Base-by-base conservation (phyloP, 192 early-diverging fungal species). In the Backusella liffmaniae region DNA sequence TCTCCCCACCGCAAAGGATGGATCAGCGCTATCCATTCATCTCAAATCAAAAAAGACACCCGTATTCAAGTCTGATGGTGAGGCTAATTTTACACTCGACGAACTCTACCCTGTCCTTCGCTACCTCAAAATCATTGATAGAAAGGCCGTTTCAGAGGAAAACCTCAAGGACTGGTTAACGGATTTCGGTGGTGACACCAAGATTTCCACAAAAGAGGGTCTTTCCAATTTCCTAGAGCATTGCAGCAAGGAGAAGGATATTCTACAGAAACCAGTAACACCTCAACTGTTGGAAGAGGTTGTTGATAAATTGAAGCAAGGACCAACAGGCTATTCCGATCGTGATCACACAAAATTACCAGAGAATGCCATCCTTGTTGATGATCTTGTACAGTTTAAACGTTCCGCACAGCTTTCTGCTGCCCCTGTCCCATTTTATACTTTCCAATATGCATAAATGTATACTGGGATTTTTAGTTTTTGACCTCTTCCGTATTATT, bases 381-480 rank as follows among this genome's bases (percentile, higher is more conserved):
- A 80, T 7, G 87, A 90, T 65, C 9, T 88, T 15, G 71, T 85
- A 18, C 77, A 78, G 34, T 90, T 86, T 76, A 90, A 90, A 75
- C 78, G 78, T 46, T 79, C 74, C 71, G 79, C 87, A 71, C 76
- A 82, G 30, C 62, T 87, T 16, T 83, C 84, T 41, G 68, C 84
- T 29, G 85, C 83, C n/a, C 77, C 84, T 39, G 76, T 82, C 6
- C 84, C 87, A 26, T 73, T 79, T 30, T 79, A 72, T 18, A 53
- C 26, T 18, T 72, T 72, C 56, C 34, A 69, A 36, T 69, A 69
- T 39, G n/a, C 30, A 39, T 69, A 69, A 36, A 23, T 69, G 37
- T 13, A 36, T 16, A n/a, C 34, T 34, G 0, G 13, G 16, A 32
- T 12, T 7, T 67, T 4, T n/a, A 8, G 5, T 29, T 62, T 62